These are phyloP conservation scores for Sclerotinia borealis DNA, from an alignment of 2,329 filamentous ascomycete species.

Conservation along the genomic window DNA sequence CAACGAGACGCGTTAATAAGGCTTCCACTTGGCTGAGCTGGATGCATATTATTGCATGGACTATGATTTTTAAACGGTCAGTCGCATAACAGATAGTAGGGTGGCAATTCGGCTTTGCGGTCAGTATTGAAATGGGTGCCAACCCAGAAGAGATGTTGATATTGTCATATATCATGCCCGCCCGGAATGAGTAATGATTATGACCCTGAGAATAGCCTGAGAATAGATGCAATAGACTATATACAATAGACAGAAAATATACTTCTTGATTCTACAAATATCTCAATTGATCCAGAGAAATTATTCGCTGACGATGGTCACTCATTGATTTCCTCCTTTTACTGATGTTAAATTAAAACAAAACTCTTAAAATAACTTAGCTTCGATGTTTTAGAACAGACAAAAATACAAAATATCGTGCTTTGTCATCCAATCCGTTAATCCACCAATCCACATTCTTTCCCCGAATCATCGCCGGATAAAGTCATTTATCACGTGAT, in stretches of 20 bases:
- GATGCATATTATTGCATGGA: neutral
- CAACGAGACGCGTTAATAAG: neutral
- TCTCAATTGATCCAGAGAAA: neutral
- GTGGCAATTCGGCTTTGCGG: neutral
- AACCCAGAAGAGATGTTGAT: neutral
- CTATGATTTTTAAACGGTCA: neutral
- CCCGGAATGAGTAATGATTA: neutral
- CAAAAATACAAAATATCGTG: neutral
- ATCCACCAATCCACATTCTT: neutral
- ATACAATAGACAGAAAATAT: neutral
- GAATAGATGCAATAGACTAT: neutral
- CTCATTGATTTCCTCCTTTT: neutral
- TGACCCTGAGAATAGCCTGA: neutral
- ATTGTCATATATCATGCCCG: neutral
- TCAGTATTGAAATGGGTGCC: neutral
- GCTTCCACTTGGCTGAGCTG: too few relatives aligned
- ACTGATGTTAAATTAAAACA: too few relatives aligned
- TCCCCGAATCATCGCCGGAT: slow-evolving; percentile 3
- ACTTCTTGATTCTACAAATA: neutral
- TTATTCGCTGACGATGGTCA: neutral
- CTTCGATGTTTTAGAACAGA: too few relatives aligned
- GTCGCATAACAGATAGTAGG: neutral
- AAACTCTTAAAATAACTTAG: neutral
- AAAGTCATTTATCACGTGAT: slow-evolving; percentile 2
- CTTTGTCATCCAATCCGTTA: neutral